These are phyloP conservation scores for Zygosaccharomyces bailii DNA, from an alignment of 805 yeast species.

Conservation along the genomic window DNA sequence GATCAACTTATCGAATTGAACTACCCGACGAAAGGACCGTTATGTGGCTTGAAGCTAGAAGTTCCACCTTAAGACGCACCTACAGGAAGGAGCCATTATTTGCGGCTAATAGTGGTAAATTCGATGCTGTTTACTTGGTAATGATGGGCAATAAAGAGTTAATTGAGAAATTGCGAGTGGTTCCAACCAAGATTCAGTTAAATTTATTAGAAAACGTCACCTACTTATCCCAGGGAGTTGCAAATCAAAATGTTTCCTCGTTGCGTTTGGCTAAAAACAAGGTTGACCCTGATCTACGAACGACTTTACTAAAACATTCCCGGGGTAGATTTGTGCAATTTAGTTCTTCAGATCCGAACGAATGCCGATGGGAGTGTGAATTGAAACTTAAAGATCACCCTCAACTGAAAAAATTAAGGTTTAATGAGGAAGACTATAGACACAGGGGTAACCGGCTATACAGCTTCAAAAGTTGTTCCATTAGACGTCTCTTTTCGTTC, in stretches of 20 bases:
- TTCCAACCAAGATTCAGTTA: constrained; percentile 23
- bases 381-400: constrained; percentile 25
- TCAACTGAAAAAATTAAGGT: constrained; percentile 21
- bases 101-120: constrained; percentile 22
- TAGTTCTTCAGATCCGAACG: constrained; percentile 6
- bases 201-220: constrained; percentile 31
- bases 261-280: constrained; percentile 24
- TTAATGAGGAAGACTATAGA: constrained; percentile 34
- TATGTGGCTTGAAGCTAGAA: constrained; percentile 29
- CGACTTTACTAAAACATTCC: background rate
- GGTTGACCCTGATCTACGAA: constrained; percentile 8
- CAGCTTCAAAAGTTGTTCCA: constrained; percentile 33
- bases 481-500: constrained; percentile 28
- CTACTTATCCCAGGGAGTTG: constrained; percentile 31
- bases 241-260: constrained; percentile 32
- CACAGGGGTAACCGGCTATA: constrained; percentile 35
- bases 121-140: constrained; percentile 25
- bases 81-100: constrained; percentile 29
- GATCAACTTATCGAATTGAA: constrained; percentile 22
- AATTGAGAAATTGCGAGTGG: constrained; percentile 12
- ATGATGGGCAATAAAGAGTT: constrained; percentile 15
- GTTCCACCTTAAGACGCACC: constrained; percentile 19
- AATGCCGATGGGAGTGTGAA: constrained; percentile 22
- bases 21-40: constrained; percentile 20
- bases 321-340: constrained; percentile 10